Conservation (phyloP, 192 early-diverging fungal species). For the Chytriomyces sp. region DNA sequence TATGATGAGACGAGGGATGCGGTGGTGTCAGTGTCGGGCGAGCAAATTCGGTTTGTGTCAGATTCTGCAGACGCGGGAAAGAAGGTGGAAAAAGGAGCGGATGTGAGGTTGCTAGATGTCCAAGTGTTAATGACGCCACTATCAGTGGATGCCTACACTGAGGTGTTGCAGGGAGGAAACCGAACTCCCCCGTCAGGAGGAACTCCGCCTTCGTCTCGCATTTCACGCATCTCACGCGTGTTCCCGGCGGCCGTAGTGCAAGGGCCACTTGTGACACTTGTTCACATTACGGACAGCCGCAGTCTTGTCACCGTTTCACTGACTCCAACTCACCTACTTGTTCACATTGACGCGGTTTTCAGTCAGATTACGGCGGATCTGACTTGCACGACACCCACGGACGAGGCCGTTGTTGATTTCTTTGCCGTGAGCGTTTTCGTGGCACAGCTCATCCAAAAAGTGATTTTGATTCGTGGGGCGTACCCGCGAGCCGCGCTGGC, state of each 20-base stretch:
- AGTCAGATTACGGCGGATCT: not conserved
- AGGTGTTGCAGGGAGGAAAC: no score
- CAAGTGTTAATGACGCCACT: constrained; percentile 18
- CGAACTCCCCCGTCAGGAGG: not conserved
- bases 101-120: constrained; percentile 16
- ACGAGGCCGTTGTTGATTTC: not conserved
- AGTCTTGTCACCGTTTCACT: not conserved
- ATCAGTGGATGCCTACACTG: not conserved
- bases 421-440: constrained; percentile 13
- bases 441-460: constrained; percentile 21
- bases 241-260: not conserved
- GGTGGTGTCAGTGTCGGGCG: constrained; percentile 3
- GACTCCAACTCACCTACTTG: not conserved
- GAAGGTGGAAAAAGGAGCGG: not conserved
- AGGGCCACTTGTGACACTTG: not conserved
- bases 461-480: not conserved
- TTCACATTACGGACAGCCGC: constrained; percentile 12
- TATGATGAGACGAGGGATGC: constrained; percentile 9
- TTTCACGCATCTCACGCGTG: not conserved
- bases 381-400: not conserved
- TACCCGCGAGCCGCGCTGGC: not conserved
- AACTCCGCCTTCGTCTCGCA: not conserved
- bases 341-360: constrained; percentile 3
- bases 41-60: not conserved
- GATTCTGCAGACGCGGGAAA: not conserved